These are phyloP conservation scores for Skeletonema marinoi DNA, from an alignment of 108 stramenopile species.

Conservation along the genomic window DNA sequence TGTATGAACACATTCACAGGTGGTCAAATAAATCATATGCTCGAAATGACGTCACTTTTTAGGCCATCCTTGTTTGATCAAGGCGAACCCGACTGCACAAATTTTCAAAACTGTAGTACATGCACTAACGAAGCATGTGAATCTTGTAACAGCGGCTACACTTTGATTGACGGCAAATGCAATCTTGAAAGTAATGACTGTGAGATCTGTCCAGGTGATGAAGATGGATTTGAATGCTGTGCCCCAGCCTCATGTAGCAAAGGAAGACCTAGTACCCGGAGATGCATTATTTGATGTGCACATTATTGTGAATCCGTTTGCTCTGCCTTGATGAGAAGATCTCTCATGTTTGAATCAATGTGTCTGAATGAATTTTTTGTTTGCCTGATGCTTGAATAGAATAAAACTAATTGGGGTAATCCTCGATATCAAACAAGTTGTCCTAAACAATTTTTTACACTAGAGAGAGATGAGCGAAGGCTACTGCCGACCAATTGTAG, in stretches of 20 bases:
- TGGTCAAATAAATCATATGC: neutral
- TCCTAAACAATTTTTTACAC: neutral
- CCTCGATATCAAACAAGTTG: neutral
- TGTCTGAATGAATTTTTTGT: neutral
- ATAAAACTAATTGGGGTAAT: neutral
- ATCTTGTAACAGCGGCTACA: no score
- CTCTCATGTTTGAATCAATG: no score
- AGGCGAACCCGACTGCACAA: neutral
- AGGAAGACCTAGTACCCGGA: no score
- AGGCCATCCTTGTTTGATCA: neutral
- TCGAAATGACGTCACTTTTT: neutral
- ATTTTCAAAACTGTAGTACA: neutral
- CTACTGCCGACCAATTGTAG: neutral
- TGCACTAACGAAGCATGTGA: no score
- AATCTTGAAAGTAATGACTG: no score
- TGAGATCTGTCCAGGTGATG: no score
- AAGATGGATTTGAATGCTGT: no score
- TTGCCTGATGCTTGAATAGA: neutral
- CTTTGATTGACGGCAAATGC: no score
- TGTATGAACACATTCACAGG: constrained; percentile 31
- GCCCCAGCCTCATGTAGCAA: no score
- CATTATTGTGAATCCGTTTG: neutral
- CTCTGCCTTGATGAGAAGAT: neutral
- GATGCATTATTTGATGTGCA: no score
- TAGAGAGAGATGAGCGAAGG: neutral